These are phyloP conservation scores for Eruca vesicaria DNA, from an alignment of 441 rosid genomes.

Conservation along the genomic window DNA sequence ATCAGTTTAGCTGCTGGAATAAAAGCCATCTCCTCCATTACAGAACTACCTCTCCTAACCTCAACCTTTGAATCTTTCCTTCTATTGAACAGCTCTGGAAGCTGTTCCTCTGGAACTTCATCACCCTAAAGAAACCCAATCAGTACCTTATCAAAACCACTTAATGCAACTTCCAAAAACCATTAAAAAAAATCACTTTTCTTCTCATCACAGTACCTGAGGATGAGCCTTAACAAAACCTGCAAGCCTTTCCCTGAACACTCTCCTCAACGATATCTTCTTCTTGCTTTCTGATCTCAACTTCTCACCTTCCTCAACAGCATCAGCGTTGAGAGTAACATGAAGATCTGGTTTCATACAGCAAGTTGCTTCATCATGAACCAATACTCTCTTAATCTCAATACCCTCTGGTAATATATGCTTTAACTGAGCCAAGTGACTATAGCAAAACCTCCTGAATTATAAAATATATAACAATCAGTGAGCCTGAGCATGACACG, in stretches of 20 bases:
- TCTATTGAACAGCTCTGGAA: constrained; percentile 67
- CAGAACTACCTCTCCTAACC: constrained; percentile 8
- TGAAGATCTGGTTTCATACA: constrained; percentile 86
- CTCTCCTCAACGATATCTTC: constrained; percentile 46
- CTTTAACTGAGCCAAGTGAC: constrained; percentile 75
- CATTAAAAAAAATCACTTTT: not conserved
- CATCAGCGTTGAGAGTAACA: constrained; percentile 52
- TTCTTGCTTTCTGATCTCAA: constrained; percentile 42
- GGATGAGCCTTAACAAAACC: constrained; percentile 62
- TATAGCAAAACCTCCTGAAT: constrained; percentile 70
- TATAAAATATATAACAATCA: not conserved
- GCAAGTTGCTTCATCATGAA: constrained; percentile 61
- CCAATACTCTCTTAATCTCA: constrained; percentile 55
- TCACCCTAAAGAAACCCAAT: constrained; percentile 50
- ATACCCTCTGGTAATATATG: constrained; percentile 72
- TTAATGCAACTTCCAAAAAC: not conserved
- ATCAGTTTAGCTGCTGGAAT: constrained; percentile 42
- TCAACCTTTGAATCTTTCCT: constrained; percentile 16
- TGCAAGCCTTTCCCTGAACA: constrained; percentile 58
- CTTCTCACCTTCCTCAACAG: constrained; percentile 37
- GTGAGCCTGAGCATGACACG: too few relatives aligned
- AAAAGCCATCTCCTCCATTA: constrained; percentile 23
- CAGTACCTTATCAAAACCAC: not conserved
- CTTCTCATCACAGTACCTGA: constrained; percentile 40
- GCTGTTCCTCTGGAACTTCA: constrained; percentile 69